These are phyloP conservation scores for Yarrowia sp. DNA, from an alignment of 805 yeast genomes.

Conservation along the genomic window DNA sequence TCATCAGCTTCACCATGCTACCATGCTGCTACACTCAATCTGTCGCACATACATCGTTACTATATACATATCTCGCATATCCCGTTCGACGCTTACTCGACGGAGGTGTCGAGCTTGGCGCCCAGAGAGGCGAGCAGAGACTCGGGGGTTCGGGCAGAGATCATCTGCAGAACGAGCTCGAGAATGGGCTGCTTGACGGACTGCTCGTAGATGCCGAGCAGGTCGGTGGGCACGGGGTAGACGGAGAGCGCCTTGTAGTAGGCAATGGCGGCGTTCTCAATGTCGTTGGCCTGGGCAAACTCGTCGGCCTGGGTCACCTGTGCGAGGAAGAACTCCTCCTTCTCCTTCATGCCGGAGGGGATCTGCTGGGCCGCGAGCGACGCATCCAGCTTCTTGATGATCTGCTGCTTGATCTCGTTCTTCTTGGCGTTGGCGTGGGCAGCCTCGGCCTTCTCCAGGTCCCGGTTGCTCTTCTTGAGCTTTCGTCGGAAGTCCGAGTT, in stretches of 20 bases:
- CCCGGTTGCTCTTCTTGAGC: constrained; percentile 61
- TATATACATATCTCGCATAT: not conserved
- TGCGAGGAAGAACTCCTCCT: constrained; percentile 75
- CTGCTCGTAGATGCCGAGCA: constrained; percentile 85
- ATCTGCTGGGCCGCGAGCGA: constrained; percentile 72
- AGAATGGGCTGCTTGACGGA: constrained; percentile 78
- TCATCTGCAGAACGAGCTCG: constrained; percentile 81
- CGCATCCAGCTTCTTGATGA: constrained; percentile 59
- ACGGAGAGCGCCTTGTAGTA: constrained; percentile 92
- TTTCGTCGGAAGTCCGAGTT: constrained; percentile 76
- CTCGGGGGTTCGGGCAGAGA: constrained; percentile 82
- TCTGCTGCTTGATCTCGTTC: constrained; percentile 52
- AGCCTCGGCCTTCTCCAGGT: constrained; percentile 58
- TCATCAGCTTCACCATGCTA: no score
- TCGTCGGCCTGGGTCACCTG: constrained; percentile 87
- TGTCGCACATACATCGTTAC: not conserved
- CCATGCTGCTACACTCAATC: no score
- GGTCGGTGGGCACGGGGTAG: constrained; percentile 92
- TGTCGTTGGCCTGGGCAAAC: constrained; percentile 60
- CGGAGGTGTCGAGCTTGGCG: constrained; percentile 36
- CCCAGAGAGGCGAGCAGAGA: constrained; percentile 68
- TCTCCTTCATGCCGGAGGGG: constrained; percentile 64
- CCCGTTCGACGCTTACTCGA: not conserved
- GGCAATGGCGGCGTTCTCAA: constrained; percentile 75
- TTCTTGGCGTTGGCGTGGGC: constrained; percentile 59